These are phyloP conservation scores for Schizonepeta tenuifolia DNA, from an alignment of 257 asterid genomes.

Conservation along the genomic window DNA sequence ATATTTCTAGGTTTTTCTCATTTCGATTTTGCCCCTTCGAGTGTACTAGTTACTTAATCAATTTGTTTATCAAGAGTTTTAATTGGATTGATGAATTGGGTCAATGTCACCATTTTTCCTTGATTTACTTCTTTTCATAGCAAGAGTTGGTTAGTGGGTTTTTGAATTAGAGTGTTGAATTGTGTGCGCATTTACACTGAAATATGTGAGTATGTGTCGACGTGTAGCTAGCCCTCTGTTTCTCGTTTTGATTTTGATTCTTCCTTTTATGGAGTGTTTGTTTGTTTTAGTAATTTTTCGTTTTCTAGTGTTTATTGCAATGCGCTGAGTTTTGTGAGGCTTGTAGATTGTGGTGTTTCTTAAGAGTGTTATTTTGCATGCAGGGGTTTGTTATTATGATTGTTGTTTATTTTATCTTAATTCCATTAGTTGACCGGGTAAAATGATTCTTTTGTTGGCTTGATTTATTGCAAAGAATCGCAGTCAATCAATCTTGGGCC, in stretches of 20 bases:
- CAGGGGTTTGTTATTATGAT: conserved; percentile 18
- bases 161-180: too few species aligned
- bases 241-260: conserved; percentile 1
- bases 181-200: conserved; percentile 13
- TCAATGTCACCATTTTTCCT: too few species aligned
- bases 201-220: conserved; percentile 9
- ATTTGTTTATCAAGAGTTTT: too few species aligned
- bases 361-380: conserved; percentile 35
- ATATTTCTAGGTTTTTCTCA: too few species aligned
- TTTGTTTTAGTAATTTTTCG: not conserved
- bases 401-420: conserved; percentile 1
- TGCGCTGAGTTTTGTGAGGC: conserved; percentile 10
- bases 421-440: not conserved
- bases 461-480: not conserved
- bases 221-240: not conserved
- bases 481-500: too few species aligned
- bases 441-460: not conserved
- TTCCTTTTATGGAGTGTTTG: not conserved
- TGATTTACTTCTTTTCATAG: too few species aligned
- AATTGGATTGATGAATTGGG: too few species aligned
- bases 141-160: too few species aligned
- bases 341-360: not conserved
- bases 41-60: too few species aligned
- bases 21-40: too few species aligned
- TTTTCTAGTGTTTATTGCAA: not conserved